Evolutionary conservation across 305 asterid genomes (phyloP), one percentile per base, ranked within the genome.

Genomic region (Plantago lanceolata): DNA sequence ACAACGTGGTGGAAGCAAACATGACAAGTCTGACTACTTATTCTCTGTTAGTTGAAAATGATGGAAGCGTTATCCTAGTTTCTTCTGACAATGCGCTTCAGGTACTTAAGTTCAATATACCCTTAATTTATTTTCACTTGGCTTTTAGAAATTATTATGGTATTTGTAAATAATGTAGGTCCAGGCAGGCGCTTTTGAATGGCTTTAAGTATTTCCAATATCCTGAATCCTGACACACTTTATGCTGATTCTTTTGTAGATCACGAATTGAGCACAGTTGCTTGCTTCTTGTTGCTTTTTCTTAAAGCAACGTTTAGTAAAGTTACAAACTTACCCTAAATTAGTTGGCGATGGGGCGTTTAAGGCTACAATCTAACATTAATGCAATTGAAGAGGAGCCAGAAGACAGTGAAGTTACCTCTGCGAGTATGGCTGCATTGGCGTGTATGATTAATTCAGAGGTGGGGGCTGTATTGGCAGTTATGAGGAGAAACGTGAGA

Each of bases 401-500:
- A n/a, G 98, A 92, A 84, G 95, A 87, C 58, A 79, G 78, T 77
- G 95, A 84, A 68, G 66, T 80, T 53, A 81, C 82, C 64, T 73
- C 89, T 72, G 71, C 94, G 58, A 73, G 68, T 75, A 82, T 78
- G 79, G 78, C 85, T 70, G 88, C 84, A 52, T 77, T 92, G 71
- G 86, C 88, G 64, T 84, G 96, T 67, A 84, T 86, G 89, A 76
- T 92, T 64, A 89, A 92, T 76, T 82, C 97, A 55, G 97, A 92
- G 82, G 80, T 92, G 72, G 85, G 98, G 71, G 89, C 96, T 57
- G 96, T 92, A 57, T 78, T 92, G 80, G 96, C 97, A 0, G 91
- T 92, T 69, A 92, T 92, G 98, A 89, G 97, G 79, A 85, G 94
- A 80, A 92, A 89, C 54, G 96, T 85, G 79, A 81, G 98, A 71